These are phyloP conservation scores for Casuarina equisetifolia DNA, from an alignment of 306 rosid species.

Conservation along the genomic window DNA sequence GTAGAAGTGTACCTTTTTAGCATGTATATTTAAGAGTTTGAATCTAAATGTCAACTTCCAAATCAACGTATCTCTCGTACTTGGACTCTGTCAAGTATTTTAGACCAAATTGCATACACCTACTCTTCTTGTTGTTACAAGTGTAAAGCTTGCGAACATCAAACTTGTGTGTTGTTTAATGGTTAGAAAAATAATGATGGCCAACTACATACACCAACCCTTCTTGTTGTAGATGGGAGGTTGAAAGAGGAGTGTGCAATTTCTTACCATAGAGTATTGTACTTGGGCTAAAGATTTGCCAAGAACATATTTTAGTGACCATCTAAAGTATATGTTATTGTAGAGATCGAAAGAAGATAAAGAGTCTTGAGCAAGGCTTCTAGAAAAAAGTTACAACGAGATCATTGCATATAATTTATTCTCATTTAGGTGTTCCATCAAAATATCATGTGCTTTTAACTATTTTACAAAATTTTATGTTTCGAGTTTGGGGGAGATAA, in stretches of 20 bases:
- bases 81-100: too few relatives aligned
- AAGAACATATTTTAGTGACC: slow-evolving; percentile 81
- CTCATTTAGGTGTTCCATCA: slow-evolving; percentile 2
- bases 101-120: too few relatives aligned
- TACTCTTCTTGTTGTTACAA: slow-evolving; percentile 55
- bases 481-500: too few relatives aligned
- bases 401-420: slow-evolving; percentile 37
- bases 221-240: slow-evolving; percentile 77
- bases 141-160: slow-evolving; percentile 99
- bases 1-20: too few relatives aligned
- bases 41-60: too few relatives aligned
- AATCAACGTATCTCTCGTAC: too few relatives aligned
- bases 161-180: slow-evolving; percentile 93
- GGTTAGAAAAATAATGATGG: slow-evolving; percentile 96
- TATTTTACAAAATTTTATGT: slow-evolving; percentile 1
- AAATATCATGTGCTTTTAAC: slow-evolving; percentile 9
- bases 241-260: slow-evolving; percentile 89
- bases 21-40: too few relatives aligned
- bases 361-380: slow-evolving; percentile 77
- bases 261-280: slow-evolving; percentile 96
- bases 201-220: slow-evolving; percentile 95
- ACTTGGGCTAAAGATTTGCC: slow-evolving; percentile 98
- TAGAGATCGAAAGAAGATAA: slow-evolving; percentile 67
- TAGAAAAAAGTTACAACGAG: slow-evolving; percentile 86
- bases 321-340: slow-evolving; percentile 78